Evolutionary conservation across 2,329 filamentous ascomycete species (phyloP).

Genomic region (Raffaelea arxii): DNA sequence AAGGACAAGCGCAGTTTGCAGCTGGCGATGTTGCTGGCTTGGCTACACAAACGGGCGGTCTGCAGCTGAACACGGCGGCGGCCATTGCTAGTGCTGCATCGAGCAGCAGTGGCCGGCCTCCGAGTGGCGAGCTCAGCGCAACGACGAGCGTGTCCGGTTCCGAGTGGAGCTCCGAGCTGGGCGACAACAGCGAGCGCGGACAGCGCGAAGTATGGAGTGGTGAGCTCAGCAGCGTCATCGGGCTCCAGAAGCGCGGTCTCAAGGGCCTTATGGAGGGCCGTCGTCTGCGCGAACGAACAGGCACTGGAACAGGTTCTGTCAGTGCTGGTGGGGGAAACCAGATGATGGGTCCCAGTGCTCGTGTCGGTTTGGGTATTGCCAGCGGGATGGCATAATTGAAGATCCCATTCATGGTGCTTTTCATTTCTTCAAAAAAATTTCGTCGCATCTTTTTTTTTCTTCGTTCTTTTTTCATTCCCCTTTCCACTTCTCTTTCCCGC

Average conservation of each 20-base stretch:
- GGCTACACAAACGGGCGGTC: conserved; percentile 24
- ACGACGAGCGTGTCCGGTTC: conserved; percentile 41
- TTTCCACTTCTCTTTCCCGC: neutral
- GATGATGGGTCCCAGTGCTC: neutral
- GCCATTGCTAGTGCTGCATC: conserved; percentile 8
- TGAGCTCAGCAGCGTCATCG: conserved; percentile 81
- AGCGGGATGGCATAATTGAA: conserved; percentile 5
- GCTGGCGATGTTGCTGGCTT: conserved; percentile 23
- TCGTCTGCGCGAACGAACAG: conserved; percentile 65
- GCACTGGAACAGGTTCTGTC: conserved; percentile 21
- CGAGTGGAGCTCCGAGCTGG: conserved; percentile 47
- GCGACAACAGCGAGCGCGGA: conserved; percentile 37
- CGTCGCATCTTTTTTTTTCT: neutral
- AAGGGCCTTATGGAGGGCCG: conserved; percentile 91
- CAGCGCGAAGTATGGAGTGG: conserved; percentile 66
- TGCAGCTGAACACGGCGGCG: conserved; percentile 40
- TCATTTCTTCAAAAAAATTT: neutral
- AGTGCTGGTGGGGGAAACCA: neutral
- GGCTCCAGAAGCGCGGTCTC: conserved; percentile 85
- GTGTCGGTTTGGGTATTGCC: conserved; percentile 14
- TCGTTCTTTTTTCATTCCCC: neutral
- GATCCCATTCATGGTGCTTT: too few relatives aligned
- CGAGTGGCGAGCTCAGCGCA: conserved; percentile 39
- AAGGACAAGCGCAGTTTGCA: too few relatives aligned
- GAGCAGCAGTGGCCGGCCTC: conserved; percentile 22